Evolutionary conservation across 148 eudicot genomes (phyloP).

Genomic region (Suaeda aralocaspica): DNA sequence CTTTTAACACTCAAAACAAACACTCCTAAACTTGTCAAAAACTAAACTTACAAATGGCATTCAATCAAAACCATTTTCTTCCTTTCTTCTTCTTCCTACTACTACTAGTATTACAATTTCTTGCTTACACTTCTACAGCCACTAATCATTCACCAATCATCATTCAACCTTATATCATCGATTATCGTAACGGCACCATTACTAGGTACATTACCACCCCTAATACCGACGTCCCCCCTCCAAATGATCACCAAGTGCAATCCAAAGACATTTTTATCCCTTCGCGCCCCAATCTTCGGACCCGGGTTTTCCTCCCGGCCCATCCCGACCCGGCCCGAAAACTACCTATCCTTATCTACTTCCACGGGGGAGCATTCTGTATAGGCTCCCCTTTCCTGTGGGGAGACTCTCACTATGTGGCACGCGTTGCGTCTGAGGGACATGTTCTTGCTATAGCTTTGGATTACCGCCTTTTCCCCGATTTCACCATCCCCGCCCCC

Average conservation of each 20-base stretch:
- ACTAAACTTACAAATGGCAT: background rate
- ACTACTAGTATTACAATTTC: background rate
- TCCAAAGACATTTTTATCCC: slow-evolving; percentile 22
- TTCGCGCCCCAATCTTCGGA: background rate
- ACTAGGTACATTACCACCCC: slow-evolving; percentile 1
- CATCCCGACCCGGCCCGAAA: slow-evolving; percentile 8
- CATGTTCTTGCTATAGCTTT: slow-evolving; percentile 31
- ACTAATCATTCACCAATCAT: background rate
- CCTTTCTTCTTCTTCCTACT: background rate
- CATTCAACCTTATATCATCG: slow-evolving; percentile 25
- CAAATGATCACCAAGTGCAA: slow-evolving; percentile 1
- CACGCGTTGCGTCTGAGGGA: slow-evolving; percentile 27
- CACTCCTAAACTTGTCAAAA: background rate
- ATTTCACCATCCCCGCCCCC: slow-evolving; percentile 31
- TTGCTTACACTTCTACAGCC: background rate
- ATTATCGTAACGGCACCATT: slow-evolving; percentile 28
- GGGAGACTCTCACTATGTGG: slow-evolving; percentile 19
- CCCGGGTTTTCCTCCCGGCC: slow-evolving; percentile 23
- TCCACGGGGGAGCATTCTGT: slow-evolving; percentile 43
- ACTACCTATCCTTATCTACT: slow-evolving; percentile 32
- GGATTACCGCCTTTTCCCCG: slow-evolving; percentile 40
- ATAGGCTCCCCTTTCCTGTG: slow-evolving; percentile 29
- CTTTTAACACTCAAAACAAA: background rate
- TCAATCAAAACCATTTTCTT: background rate
- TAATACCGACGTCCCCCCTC: slow-evolving; percentile 10